A percentile compares a stretch with the other conserved stretches of the same genome.
Conservation (phyloP, 768 basidiomycete species). For the Phlebiopsis flavidoalba region DNA sequence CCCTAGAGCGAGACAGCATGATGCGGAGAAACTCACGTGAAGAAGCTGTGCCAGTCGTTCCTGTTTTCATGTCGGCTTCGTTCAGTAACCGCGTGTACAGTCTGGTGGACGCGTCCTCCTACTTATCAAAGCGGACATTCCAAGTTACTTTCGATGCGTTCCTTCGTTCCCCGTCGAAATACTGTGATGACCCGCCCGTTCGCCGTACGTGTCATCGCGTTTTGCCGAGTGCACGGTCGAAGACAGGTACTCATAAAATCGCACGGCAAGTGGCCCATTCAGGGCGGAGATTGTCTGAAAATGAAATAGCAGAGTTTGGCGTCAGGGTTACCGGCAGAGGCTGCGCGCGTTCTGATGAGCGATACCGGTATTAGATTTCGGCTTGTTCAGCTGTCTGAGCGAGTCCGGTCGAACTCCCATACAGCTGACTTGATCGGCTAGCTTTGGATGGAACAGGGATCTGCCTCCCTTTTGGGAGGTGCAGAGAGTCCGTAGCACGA, state of each 20-base stretch:
- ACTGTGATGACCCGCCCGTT: slow-evolving; percentile 62
- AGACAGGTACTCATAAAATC: slow-evolving; percentile 77
- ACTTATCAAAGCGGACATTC: slow-evolving; percentile 83
- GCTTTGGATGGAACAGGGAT: too few relatives aligned
- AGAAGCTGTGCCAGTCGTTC: slow-evolving; percentile 88
- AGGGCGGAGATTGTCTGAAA: too few relatives aligned
- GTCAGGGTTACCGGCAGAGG: too few relatives aligned
- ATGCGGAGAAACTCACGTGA: slow-evolving; percentile 55
- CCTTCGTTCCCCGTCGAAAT: slow-evolving; percentile 87
- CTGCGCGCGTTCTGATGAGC: too few relatives aligned
- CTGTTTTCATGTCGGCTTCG: slow-evolving; percentile 72
- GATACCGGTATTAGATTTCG: too few relatives aligned
- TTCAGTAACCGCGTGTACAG: slow-evolving; percentile 70
- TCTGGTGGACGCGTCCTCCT: slow-evolving; percentile 85
- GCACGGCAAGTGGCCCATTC: background rate
- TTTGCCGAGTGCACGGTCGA: slow-evolving; percentile 88
- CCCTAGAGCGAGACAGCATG: slow-evolving; percentile 1
- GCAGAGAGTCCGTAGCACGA: too few relatives aligned
- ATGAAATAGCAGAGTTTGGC: too few relatives aligned
- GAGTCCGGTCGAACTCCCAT: too few relatives aligned
- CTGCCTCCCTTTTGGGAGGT: too few relatives aligned
- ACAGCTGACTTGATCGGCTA: too few relatives aligned
- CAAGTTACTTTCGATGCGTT: slow-evolving; percentile 88
- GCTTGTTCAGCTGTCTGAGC: too few relatives aligned
- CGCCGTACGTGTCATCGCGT: slow-evolving; percentile 85